Evolutionary conservation across 2,329 filamentous ascomycete genomes (phyloP), one percentile per base, ranked within the genome.

Genomic region (Penicillium concentricum): DNA sequence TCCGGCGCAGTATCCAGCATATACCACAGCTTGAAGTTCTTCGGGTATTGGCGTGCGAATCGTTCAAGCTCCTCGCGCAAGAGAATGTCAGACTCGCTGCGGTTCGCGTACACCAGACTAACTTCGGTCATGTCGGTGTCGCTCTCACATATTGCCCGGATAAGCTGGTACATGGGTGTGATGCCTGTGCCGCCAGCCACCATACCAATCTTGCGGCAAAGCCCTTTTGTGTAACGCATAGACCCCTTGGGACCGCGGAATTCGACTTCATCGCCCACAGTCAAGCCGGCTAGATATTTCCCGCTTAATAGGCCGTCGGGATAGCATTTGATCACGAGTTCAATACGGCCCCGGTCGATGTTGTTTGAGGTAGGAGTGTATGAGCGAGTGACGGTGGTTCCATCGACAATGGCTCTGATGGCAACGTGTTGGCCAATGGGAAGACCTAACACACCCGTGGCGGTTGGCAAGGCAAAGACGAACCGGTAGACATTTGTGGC

Each of bases 101-200:
- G 76, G 69, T 86, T 87, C 30, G 83, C 85, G 58, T 86, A 87
- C 30, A 88, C 69, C 5, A 88, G 72, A 43, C 75, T 81, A 41
- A 87, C 69, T 60, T 82, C 71, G 0, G 86, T 87, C 1, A 74
- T 76, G 59, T 88, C 86, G 7, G 70, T 72, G n/a, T 80, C 74
- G 52, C 87, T 81, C 64, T 87, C 84, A 64, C 83, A 85, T 54
- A 87, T 85, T 42, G 84, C 83, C 4, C 84, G 81, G 64, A 87
- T 86, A 7, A 88, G 70, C 65, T 87, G 84, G 67, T 79, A 84
- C 80, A 85, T 83, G 3, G 83, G 82, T 1, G 83, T 75, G 38
- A 71, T 74, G 0, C 72, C 72, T n/a, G 73, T 75, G 5, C 74
- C 74, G 26, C 74, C 74, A 9, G 73, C 74, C 18, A 76, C 68